Evolutionary conservation across 352 stramenopile species (phyloP).

Genomic region (Salisapilia sapeloensis): DNA sequence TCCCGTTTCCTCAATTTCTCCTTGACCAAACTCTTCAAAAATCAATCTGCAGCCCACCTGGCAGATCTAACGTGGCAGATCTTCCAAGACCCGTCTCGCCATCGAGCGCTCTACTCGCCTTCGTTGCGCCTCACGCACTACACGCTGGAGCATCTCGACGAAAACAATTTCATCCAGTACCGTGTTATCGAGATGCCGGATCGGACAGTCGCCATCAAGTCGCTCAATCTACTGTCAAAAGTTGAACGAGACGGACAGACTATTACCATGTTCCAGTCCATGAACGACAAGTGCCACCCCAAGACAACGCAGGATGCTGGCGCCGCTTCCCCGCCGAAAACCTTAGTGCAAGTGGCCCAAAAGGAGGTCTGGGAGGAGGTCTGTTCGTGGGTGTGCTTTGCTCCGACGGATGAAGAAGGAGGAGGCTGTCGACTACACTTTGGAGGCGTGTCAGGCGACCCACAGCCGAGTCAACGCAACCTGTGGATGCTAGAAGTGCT

Average conservation of each 20-base stretch:
- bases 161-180: slow-evolving; percentile 39
- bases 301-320: background rate
- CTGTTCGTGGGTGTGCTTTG: slow-evolving; percentile 37
- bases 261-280: slow-evolving; percentile 24
- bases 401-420: slow-evolving; percentile 9
- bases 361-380: slow-evolving; percentile 32
- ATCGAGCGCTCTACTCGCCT: slow-evolving; percentile 24
- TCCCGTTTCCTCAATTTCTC: slow-evolving; percentile 29
- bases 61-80: slow-evolving; percentile 18
- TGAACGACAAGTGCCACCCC: slow-evolving; percentile 7
- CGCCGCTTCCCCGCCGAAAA: too few relatives aligned
- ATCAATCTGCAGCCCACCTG: slow-evolving; percentile 10
- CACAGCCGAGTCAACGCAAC: slow-evolving; percentile 14
- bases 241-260: slow-evolving; percentile 22
- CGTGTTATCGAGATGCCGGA: slow-evolving; percentile 15
- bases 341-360: background rate
- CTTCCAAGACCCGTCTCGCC: slow-evolving; percentile 8
- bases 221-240: slow-evolving; percentile 22
- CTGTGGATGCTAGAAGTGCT: slow-evolving; percentile 54
- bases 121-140: slow-evolving; percentile 21
- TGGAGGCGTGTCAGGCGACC: slow-evolving; percentile 23
- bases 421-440: slow-evolving; percentile 24
- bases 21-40: slow-evolving; percentile 26
- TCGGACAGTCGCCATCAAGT: slow-evolving; percentile 12
- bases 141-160: slow-evolving; percentile 25